Percentiles rank a stretch among this genome's conserved stretches.
These are phyloP conservation scores for Graphilbum sp. DNA, from an alignment of 2,329 filamentous ascomycete species.

Conservation along the genomic window DNA sequence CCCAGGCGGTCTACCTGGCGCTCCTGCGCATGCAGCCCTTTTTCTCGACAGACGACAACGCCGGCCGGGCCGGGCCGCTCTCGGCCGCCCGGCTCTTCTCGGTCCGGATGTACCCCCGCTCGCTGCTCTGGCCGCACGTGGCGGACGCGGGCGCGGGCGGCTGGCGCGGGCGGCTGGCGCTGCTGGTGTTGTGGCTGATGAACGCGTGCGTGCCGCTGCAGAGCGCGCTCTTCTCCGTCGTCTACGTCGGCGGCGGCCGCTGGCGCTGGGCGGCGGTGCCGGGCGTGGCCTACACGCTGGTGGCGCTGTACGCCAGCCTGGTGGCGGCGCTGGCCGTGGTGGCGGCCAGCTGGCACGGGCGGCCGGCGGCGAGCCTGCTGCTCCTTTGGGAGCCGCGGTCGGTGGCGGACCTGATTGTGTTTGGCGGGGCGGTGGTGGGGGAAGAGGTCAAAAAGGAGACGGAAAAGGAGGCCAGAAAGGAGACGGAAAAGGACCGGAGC, in stretches of 20 bases:
- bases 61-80: too few species aligned
- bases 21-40: constrained; percentile 69
- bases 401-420: constrained; percentile 62
- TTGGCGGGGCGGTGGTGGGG: too few species aligned
- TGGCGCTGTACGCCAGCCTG: constrained; percentile 57
- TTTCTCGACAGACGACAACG: too few species aligned
- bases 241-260: constrained; percentile 30
- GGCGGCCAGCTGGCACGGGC: constrained; percentile 45
- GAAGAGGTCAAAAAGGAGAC: too few species aligned
- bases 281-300: constrained; percentile 60
- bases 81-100: too few species aligned
- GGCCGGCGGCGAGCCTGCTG: constrained; percentile 58
- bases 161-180: constrained; percentile 47
- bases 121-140: constrained; percentile 47
- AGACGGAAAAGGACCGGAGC: background rate
- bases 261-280: constrained; percentile 75
- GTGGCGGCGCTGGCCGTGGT: constrained; percentile 40
- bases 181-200: constrained; percentile 58
- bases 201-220: constrained; percentile 70
- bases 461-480: constrained; percentile 1
- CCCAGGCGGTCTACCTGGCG: constrained; percentile 57
- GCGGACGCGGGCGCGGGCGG: constrained; percentile 33
- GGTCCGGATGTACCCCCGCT: constrained; percentile 48
- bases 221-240: constrained; percentile 56
- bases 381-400: constrained; percentile 74